Conservation (phyloP, 108 stramenopile species). For the Skeletonema costatum region DNA sequence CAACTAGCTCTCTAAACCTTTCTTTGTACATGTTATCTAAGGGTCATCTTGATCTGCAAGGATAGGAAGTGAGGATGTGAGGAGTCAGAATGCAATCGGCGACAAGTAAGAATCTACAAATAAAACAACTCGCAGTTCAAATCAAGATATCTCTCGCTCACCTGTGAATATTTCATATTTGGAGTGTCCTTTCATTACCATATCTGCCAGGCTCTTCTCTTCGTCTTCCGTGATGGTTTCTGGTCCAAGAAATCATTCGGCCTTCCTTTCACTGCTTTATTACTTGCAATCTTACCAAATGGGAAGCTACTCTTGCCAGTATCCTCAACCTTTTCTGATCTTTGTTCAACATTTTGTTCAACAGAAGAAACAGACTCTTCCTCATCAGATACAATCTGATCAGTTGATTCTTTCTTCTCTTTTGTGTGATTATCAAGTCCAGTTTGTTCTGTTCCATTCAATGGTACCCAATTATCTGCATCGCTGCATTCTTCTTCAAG, state of each 20-base stretch:
- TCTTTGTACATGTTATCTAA: not conserved
- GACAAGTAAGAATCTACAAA: not conserved
- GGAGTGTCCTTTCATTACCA: constrained; percentile 48
- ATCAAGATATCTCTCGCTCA: not conserved
- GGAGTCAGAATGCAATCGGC: not conserved
- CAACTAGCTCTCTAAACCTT: not conserved
- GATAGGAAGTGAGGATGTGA: not conserved
- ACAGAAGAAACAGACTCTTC: constrained; percentile 25
- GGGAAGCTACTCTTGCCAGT: constrained; percentile 4
- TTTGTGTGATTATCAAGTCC: not conserved
- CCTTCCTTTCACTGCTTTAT: constrained; percentile 1
- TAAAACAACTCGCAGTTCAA: not conserved
- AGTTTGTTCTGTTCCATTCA: constrained; percentile 6
- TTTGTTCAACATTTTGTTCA: not conserved
- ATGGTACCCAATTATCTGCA: constrained; percentile 37
- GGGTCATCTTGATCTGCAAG: constrained; percentile 19
- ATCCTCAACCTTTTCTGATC: not conserved
- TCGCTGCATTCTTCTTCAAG: constrained; percentile 35
- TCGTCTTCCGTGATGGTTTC: constrained; percentile 17
- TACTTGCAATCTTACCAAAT: constrained; percentile 6
- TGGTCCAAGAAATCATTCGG: not conserved
- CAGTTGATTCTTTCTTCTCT: constrained; percentile 1
- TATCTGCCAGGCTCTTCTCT: constrained; percentile 44
- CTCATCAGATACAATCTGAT: constrained; percentile 34
- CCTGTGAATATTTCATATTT: constrained; percentile 44